Percentiles rank a stretch among this genome's conserved stretches.
Conservation (phyloP, 1,284 basidiomycete genomes). For the Malassezia furfur region DNA sequence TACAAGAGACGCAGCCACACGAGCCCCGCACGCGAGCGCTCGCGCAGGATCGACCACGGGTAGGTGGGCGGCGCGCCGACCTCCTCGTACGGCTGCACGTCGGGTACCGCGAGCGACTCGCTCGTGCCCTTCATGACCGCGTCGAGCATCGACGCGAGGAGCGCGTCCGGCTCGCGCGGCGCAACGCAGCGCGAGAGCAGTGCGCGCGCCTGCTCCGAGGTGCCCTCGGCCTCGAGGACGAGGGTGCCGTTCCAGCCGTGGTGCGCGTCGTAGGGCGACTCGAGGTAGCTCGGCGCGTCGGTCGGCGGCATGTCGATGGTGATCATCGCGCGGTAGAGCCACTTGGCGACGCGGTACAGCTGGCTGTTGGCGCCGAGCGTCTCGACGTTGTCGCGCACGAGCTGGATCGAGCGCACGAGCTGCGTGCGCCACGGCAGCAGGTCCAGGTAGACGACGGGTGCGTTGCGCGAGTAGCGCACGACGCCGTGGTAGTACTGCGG, state of each 20-base stretch:
- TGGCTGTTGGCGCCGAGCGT: constrained; percentile 44
- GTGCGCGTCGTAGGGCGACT: constrained; percentile 12
- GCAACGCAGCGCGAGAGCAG: constrained; percentile 28
- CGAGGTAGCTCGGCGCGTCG: constrained; percentile 18
- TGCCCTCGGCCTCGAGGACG: constrained; percentile 42
- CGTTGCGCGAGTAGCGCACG: constrained; percentile 27
- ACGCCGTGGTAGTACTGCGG: constrained; percentile 50
- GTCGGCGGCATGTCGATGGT: constrained; percentile 28
- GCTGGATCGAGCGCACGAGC: constrained; percentile 43
- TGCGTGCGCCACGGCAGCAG: constrained; percentile 43
- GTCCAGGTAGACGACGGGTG: constrained; percentile 42
- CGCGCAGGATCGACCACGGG: constrained; percentile 33
- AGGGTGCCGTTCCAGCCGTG: constrained; percentile 31
- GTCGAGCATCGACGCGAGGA: neutral
- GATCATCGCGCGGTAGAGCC: constrained; percentile 48
- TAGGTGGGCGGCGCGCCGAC: neutral
- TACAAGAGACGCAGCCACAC: constrained; percentile 33
- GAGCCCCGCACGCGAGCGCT: constrained; percentile 31
- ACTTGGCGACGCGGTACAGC: constrained; percentile 48
- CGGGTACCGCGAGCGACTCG: neutral
- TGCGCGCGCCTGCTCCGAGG: constrained; percentile 39
- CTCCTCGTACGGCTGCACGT: neutral
- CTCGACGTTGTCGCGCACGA: constrained; percentile 49
- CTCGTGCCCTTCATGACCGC: neutral
- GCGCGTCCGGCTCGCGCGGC: constrained; percentile 4